Base-by-base conservation (phyloP, 108 stramenopile genomes). In the Conticribra weissflogii region DNA sequence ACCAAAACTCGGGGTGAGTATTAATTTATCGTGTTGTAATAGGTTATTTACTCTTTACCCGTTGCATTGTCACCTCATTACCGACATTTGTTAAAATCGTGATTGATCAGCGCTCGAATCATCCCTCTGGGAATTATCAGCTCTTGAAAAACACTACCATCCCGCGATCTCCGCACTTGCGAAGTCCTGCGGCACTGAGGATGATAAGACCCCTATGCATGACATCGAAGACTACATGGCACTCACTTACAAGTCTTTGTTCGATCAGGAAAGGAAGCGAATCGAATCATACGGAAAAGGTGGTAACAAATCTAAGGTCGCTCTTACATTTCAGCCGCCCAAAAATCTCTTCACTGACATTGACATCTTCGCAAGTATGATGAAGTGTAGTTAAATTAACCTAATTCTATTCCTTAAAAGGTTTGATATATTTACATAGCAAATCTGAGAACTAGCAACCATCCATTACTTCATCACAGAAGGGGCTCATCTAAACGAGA, bases 91-190 rank as follows among this genome's bases (percentile, higher is more conserved):
- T 62, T 54, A 17, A 28, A 18, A 1, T 19, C 41, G 41, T 60
- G 2, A 22, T 8, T 36, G 16, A 15, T n/a, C 14, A 70, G 95
- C 94, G 19, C 59, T 98, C 54, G 87, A 91, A 68, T 94, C 89
- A 31, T 95, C 88, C 8, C 64, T 98, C 45, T 97, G 97, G 97
- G 98, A 98, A 81, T 60, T 97, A 17, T 56, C 63, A 27, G 94
- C 90, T 16, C 87, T 98, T 47, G 82, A 89, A 74, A 71, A 77
- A 22, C 98, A 98, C 77, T 97, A 94, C 63, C 86, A 91, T 72
- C 90, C 88, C 12, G 86, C 90, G 46, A 85, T 98, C 12, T 81
- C 90, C 5, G 88, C 88, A 12, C 59, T 98, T 62, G 96, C 95
- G 7, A 78, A 84, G 61, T 85, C 88, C 0, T 71, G 85, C 25